phyloP scores from a whole-genome alignment of 2,329 filamentous ascomycete genomes.

The Albifimbria verrucaria region DNA sequence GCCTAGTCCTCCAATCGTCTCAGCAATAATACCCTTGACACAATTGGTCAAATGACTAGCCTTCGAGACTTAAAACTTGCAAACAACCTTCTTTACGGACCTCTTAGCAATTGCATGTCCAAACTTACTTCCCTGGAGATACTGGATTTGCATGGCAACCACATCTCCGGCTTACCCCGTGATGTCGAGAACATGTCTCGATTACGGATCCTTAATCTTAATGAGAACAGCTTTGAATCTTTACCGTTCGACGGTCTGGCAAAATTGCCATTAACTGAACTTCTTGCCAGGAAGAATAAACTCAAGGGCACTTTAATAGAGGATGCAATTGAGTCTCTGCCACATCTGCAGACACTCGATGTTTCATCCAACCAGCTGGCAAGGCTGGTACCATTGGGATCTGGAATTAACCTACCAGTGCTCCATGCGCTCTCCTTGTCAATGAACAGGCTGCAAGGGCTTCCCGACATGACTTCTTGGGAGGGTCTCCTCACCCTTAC shows the following conservation, averaged over 20 bases:
- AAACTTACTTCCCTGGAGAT: slow-evolving; percentile 69
- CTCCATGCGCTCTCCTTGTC: slow-evolving; percentile 74
- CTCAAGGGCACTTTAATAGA: slow-evolving; percentile 71
- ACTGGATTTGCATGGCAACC: slow-evolving; percentile 79
- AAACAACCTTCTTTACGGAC: slow-evolving; percentile 70
- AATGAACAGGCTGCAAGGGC: slow-evolving; percentile 69
- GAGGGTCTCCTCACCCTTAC: slow-evolving; percentile 67
- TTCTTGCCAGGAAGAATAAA: slow-evolving; percentile 75
- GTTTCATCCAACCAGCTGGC: slow-evolving; percentile 72
- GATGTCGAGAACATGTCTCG: slow-evolving; percentile 63
- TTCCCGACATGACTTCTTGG: slow-evolving; percentile 78
- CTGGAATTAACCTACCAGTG: slow-evolving; percentile 61
- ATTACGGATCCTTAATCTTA: slow-evolving; percentile 74
- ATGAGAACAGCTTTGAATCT: slow-evolving; percentile 70
- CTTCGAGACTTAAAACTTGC: slow-evolving; percentile 79
- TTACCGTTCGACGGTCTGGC: slow-evolving; percentile 69
- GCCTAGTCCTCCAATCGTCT: slow-evolving; percentile 75
- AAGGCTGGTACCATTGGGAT: slow-evolving; percentile 41
- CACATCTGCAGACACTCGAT: slow-evolving; percentile 71
- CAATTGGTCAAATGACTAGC: slow-evolving; percentile 68
- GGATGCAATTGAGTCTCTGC: slow-evolving; percentile 52
- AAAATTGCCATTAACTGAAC: slow-evolving; percentile 66
- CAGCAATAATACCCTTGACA: slow-evolving; percentile 65
- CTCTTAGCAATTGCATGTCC: slow-evolving; percentile 61
- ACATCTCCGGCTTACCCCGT: slow-evolving; percentile 66